A percentile compares a stretch with the other conserved stretches of the same genome.
Evolutionary conservation across 2,329 filamentous ascomycete genomes (phyloP).

Genomic region (Beauveria scarabaeidicola): DNA sequence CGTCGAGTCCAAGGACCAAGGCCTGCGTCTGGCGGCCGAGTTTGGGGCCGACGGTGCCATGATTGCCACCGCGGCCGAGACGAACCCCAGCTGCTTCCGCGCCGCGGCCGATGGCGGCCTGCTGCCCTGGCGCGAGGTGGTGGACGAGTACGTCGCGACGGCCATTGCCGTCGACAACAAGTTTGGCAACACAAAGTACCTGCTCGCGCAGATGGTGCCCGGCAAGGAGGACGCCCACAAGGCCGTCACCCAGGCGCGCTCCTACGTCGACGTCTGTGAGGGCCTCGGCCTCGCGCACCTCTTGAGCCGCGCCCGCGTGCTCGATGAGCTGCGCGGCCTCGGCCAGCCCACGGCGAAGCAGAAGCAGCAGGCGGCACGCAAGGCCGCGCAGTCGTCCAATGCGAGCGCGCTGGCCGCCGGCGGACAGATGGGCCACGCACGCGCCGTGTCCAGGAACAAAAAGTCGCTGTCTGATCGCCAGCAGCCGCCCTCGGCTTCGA

Average conservation of each 20-base stretch:
- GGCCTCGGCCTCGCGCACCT: constrained; percentile 57
- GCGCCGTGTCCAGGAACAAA: constrained; percentile 23
- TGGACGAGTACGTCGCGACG: constrained; percentile 63
- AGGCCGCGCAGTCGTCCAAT: constrained; percentile 22
- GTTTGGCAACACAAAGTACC: constrained; percentile 88
- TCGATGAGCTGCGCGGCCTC: constrained; percentile 57
- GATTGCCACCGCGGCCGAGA: constrained; percentile 90
- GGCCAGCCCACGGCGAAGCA: constrained; percentile 33
- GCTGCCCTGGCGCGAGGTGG: constrained; percentile 68
- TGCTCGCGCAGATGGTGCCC: constrained; percentile 76
- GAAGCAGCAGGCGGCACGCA: constrained; percentile 26
- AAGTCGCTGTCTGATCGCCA: constrained; percentile 25
- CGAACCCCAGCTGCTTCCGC: constrained; percentile 83
- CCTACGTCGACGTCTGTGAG: constrained; percentile 61
- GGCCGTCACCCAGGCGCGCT: constrained; percentile 55
- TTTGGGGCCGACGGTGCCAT: constrained; percentile 90
- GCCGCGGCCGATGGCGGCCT: constrained; percentile 58
- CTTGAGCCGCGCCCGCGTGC: constrained; percentile 51
- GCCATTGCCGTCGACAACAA: constrained; percentile 74
- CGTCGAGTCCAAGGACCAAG: constrained; percentile 67
- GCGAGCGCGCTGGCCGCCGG: constrained; percentile 39
- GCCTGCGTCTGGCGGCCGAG: constrained; percentile 60
- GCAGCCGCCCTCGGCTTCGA: neutral
- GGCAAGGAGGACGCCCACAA: constrained; percentile 62
- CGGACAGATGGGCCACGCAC: constrained; percentile 34